Evolutionary conservation across 331 rosid genomes (phyloP), one percentile per base, ranked within the genome.

Genomic region (Arachis monticola): DNA sequence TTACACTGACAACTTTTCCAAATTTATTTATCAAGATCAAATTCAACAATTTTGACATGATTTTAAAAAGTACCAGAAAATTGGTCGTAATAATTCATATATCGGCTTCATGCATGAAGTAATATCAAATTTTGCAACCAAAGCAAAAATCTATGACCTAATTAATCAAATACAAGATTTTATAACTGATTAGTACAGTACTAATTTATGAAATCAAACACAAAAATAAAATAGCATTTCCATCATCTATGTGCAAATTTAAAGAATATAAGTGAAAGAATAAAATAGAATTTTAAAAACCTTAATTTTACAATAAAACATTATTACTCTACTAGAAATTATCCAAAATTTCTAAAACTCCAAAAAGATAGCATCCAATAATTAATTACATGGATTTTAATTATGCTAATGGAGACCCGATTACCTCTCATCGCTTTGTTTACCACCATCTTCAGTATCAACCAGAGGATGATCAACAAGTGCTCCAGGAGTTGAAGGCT

Each of bases 401-500:
- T 72, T 5, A 40, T 40, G 45, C 5, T 47, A 61, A 17, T 61
- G 68, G 57, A 68, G 77, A 64, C 47, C 52, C 30, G 50, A 76
- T 80, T 84, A 92, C 96, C 91, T 86, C 76, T 38, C 82, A 59
- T 80, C 76, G 52, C 83, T 84, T 81, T 83, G 86, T 83, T 84
- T 86, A 78, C 83, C 82, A 80, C 76, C 65, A 74, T 83, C 88
- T 75, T 96, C 97, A 42, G 93, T 82, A 85, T 90, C 98, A 64
- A 95, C 85, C 73, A 92, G 89, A 83, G 96, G 93, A 81, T 64
- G 79, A 77, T 76, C 92, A 60, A 73, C 84, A 50, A 87, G 87
- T 58, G 83, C 79, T 75, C 84, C 69, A 55, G 86, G 38, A 78
- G 91, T 79, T 78, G 65, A 84, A 64, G 89, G 67, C 81, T 88